Evolutionary conservation across 225 moss, liverwort and hornwort species (phyloP), one percentile per base, ranked within the genome.

Genomic region (Rhytidiadelphus loreus): DNA sequence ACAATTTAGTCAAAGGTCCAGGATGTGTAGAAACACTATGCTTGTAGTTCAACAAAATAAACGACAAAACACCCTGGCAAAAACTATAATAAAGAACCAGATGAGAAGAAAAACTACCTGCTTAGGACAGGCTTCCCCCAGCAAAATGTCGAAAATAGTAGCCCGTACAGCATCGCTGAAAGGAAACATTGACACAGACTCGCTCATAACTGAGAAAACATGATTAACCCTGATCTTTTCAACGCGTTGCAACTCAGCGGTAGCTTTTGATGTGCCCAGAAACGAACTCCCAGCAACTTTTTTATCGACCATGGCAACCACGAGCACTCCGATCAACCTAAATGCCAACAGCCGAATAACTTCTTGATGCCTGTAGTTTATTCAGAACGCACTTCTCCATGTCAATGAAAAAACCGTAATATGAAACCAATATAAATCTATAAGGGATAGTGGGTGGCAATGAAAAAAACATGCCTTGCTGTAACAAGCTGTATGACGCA

Each of bases 91-190:
- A 28, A 59, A 65, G 69, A 68, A 81, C 68, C 66, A 64, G 33
- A 80, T 13, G 48, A 75, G 80, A 83, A 62, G 70, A 39, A 75
- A 46, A 88, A 50, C 13, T 88, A 96, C 96, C 96, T 96, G 95
- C 91, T 95, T 96, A 70, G 92, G 93, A 91, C 93, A 92, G 55
- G 93, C 93, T 91, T 93, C 95, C 55, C 96, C 96, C 92, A 96
- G 77, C 71, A 96, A 89, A 82, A 96, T 92, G 90, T 96, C 96
- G 70, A 94, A 96, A 70, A 96, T 83, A 57, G 96, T 94, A 52
- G 93, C 93, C 18, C 96, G 94, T 41, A 96, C 91, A 81, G 89
- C 87, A 91, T 96, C 95, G 43, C 85, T 95, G 86, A 96, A 96
- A 26, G 94, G 89, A 92, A 91, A 96, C 62, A 91, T 69, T 61